Conservation (phyloP, 306 rosid genomes). For the barrel medic (Medicago truncatula) region MtrunA17r5.0-ANR NC_053042.1:11495001-11495500, state of each 20-base stretch:
- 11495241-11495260: slow-evolving; percentile 12
- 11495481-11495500: neutral
- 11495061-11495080: slow-evolving; percentile 89
- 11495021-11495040: slow-evolving; percentile 98
- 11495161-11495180: neutral
- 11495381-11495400: neutral
- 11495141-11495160: neutral
- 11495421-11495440: slow-evolving; percentile 3
- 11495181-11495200: slow-evolving; percentile 39
- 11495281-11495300: slow-evolving; percentile 29
- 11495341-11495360: slow-evolving; percentile 17
- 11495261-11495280: slow-evolving; percentile 15
- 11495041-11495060: slow-evolving; percentile 95
- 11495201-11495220: slow-evolving; percentile 44
- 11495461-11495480: neutral
- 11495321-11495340: neutral
- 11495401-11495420: neutral
- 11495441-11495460: slow-evolving; percentile 29
- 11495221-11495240: slow-evolving; percentile 2
- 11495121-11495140: neutral
- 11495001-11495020: neutral
- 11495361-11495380: neutral
- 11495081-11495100: slow-evolving; percentile 63
- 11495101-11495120: slow-evolving; percentile 74
- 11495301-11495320: slow-evolving; percentile 25